Evolutionary conservation across 257 asterid genomes (phyloP), one percentile per base, ranked within the genome.

Genomic region (Mentha longifolia): DNA sequence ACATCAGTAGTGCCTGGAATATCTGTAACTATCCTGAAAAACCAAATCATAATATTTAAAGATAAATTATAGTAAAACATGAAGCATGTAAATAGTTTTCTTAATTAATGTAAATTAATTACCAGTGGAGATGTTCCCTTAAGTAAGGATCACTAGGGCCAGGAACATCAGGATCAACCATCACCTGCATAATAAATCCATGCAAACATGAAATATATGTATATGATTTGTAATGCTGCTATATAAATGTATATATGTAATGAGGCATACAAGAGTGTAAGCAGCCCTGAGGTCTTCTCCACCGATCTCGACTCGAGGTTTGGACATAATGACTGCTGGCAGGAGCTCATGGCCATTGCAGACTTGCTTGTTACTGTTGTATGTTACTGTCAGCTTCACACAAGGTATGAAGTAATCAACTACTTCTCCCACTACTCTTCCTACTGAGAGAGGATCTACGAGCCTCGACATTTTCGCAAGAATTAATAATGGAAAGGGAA

Each of bases 81-180:
- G n/a, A n/a, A n/a, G n/a, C n/a, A n/a, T n/a, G n/a, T n/a, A n/a
- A n/a, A n/a, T n/a, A n/a, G n/a, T n/a, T n/a, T n/a, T n/a, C n/a
- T n/a, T n/a, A n/a, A n/a, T n/a, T n/a, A n/a, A n/a, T 25, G 79
- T 86, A 16, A 80, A 92, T 25, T 25, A 25, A 25, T 28, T 28
- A 28, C 98, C 98, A 92, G 78, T 92, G 98, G 51, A 92, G 90
- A 76, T 92, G 95, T 76, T 92, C 98, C 81, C 96, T 89, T 73
- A 92, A 55, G 79, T 86, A 81, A 13, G 98, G 96, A 85, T 92
- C 98, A 74, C 96, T 89, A 6, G 98, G 96, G 70, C 96, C 84
- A 11, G 96, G 98, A 73, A 82, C 95, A 85, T 92, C 96, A 2
- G 98, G 98, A 83, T 92, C 98, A 6, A 92, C 87, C 96, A 92